Evolutionary conservation across 768 basidiomycete genomes (phyloP), one percentile per base, ranked within the genome.

Genomic region (Boletus sp.): DNA sequence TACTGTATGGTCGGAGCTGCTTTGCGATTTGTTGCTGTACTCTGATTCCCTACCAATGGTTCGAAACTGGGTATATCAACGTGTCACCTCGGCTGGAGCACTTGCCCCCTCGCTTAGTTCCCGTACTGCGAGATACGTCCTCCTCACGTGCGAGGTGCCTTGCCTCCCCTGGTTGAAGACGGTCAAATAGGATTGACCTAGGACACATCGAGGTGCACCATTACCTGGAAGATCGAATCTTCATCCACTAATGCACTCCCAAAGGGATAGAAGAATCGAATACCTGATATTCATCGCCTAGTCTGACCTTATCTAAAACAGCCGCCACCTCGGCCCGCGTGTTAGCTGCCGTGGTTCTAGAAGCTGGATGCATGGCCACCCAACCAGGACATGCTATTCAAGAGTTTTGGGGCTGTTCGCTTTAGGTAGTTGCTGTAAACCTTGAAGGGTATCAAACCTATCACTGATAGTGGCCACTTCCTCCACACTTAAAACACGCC

Each of bases 231-330:
- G 73, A 14, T 61, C 33, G 9, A 35, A 35, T 9, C 71, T 71
- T 54, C 20, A 30, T 33, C 20, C 50, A 15, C 20, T 24, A 17
- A 20, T 64, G 15, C 54, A 24, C 32, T 54, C 35, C 33, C 37
- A 7, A 11, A 29, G 35, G 46, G n/a, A 24, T 24, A 24, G 24
- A 24, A 3, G 24, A 24, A 24, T 24, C 24, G 24, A 24, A 24
- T 66, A 85, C 86, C 79, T 59, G 78, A 79, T 50, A 81, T 80
- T 77, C 80, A 87, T 67, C 89, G 87, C 3, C 86, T 86, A 20
- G 66, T 62, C 64, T 78, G 66, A n/a, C 80, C 80, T 56, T 86
- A 89, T 55, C 83, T 84, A 63, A 75, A 86, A 62, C 84, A 68
- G 10, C 57, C 61, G 14, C 61, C 62, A 12, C 33, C 30, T 7